These are phyloP conservation scores for Coemansia sp. DNA, from an alignment of 192 early-diverging fungal genomes.

Conservation along the genomic window DNA sequence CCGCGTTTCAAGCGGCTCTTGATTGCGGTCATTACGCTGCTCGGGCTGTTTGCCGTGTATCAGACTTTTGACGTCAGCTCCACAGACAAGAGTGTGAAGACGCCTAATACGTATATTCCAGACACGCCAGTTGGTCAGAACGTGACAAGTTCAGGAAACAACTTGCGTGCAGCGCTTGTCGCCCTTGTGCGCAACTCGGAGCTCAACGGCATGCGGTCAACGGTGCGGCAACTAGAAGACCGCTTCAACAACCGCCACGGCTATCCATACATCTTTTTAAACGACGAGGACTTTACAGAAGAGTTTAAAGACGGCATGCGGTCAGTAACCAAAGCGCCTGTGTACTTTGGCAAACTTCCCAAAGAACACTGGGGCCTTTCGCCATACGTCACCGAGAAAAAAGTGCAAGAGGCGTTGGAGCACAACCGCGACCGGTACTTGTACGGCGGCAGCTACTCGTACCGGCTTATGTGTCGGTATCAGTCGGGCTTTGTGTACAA, in stretches of 20 bases:
- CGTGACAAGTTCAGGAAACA: constrained; percentile 4
- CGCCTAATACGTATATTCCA: neutral
- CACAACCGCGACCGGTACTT: constrained; percentile 54
- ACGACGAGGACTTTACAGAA: constrained; percentile 68
- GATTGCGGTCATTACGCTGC: constrained; percentile 5
- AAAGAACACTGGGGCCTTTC: constrained; percentile 43
- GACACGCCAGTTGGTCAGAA: neutral
- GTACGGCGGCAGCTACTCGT: constrained; percentile 66
- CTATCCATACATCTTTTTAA: constrained; percentile 79
- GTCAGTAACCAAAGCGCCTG: constrained; percentile 35
- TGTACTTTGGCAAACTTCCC: constrained; percentile 41
- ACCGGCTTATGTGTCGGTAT: constrained; percentile 73
- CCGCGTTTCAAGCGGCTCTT: constrained; percentile 18
- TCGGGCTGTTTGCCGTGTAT: constrained; percentile 19
- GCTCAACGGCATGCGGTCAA: constrained; percentile 56
- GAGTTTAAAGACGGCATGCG: constrained; percentile 59
- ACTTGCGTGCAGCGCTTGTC: constrained; percentile 55
- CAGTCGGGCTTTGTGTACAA: constrained; percentile 64
- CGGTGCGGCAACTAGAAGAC: constrained; percentile 64
- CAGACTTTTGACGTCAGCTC: neutral
- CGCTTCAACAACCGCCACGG: constrained; percentile 66
- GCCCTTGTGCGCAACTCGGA: constrained; percentile 69
- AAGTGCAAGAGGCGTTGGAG: constrained; percentile 30
- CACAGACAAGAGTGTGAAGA: neutral
- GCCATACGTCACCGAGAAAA: constrained; percentile 37